Percentiles rank a stretch among this genome's conserved stretches.
Conservation (phyloP, 331 rosid genomes). For the Pyrus hybrid region DNA sequence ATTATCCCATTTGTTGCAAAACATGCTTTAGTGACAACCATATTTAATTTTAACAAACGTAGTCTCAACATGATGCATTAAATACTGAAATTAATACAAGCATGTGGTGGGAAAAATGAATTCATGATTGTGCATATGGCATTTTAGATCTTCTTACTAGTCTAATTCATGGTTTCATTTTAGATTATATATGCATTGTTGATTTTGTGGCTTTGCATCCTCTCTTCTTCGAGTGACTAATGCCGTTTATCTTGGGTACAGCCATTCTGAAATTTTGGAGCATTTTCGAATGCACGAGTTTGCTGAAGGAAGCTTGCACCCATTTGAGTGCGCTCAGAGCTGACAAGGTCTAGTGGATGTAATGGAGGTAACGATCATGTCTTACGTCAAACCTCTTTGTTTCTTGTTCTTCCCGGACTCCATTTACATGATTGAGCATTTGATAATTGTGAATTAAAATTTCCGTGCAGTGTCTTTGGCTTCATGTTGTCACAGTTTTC, state of each 20-base stretch:
- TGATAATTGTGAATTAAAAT: not conserved
- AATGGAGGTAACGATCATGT: conserved; percentile 10
- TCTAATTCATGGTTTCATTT: not conserved
- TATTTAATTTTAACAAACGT: not conserved
- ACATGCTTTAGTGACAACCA: not conserved
- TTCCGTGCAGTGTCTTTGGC: not conserved
- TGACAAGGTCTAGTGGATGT: conserved; percentile 25
- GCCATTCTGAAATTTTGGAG: conserved; percentile 81
- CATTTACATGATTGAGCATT: not conserved
- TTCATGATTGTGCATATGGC: not conserved
- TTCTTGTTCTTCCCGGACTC: not conserved
- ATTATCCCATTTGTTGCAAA: not conserved
- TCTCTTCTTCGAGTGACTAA: conserved; percentile 12
- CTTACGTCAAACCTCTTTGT: not conserved
- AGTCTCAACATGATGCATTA: not conserved
- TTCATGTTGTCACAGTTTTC: not conserved
- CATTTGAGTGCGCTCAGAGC: conserved; percentile 96
- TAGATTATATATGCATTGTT: not conserved
- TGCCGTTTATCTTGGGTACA: conserved; percentile 24
- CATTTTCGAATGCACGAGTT: conserved; percentile 80
- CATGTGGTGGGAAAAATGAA: not conserved
- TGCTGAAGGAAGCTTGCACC: conserved; percentile 83
- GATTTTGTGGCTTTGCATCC: not conserved
- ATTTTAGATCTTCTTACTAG: not conserved
- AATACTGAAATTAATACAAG: not conserved